These are phyloP conservation scores for Fusarium paranaense DNA, from an alignment of 2,329 filamentous ascomycete genomes.

Conservation along the genomic window DNA sequence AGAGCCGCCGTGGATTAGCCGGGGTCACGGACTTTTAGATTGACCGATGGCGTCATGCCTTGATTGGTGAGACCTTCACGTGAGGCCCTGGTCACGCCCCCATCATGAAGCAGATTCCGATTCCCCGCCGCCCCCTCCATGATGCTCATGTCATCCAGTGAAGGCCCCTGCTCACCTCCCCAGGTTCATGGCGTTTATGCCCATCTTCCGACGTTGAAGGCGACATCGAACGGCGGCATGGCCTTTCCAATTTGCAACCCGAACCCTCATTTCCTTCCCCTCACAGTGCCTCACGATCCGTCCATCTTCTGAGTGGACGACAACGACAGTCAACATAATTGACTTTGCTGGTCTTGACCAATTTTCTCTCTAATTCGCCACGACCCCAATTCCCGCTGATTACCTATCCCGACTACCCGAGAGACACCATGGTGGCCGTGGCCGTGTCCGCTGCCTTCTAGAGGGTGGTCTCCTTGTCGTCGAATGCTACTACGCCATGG, in stretches of 20 bases:
- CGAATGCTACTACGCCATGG: slow-evolving; percentile 61
- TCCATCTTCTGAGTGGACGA: background rate
- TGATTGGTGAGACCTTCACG: slow-evolving; percentile 3
- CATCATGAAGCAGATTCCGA: slow-evolving; percentile 12
- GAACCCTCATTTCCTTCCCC: background rate
- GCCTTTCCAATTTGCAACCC: background rate
- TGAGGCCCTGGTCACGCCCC: slow-evolving; percentile 10
- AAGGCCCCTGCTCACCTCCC: background rate
- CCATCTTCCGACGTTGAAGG: background rate
- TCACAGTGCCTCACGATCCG: background rate
- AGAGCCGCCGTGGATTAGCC: slow-evolving; percentile 34
- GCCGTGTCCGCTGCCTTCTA: slow-evolving; percentile 61
- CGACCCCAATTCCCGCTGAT: slow-evolving; percentile 9
- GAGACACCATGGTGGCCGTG: slow-evolving; percentile 39
- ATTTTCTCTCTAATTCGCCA: slow-evolving; percentile 22
- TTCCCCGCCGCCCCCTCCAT: slow-evolving; percentile 14
- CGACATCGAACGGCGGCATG: background rate
- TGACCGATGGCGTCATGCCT: slow-evolving; percentile 41
- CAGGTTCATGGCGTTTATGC: background rate
- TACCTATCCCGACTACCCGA: slow-evolving; percentile 19
- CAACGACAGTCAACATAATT: background rate
- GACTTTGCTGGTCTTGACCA: background rate
- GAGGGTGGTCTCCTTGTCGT: slow-evolving; percentile 61
- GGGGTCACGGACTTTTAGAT: slow-evolving; percentile 33
- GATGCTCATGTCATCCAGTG: slow-evolving; percentile 9